Base-by-base conservation (phyloP, 345 rosid species). In the Aethionema arabicum region DNA sequence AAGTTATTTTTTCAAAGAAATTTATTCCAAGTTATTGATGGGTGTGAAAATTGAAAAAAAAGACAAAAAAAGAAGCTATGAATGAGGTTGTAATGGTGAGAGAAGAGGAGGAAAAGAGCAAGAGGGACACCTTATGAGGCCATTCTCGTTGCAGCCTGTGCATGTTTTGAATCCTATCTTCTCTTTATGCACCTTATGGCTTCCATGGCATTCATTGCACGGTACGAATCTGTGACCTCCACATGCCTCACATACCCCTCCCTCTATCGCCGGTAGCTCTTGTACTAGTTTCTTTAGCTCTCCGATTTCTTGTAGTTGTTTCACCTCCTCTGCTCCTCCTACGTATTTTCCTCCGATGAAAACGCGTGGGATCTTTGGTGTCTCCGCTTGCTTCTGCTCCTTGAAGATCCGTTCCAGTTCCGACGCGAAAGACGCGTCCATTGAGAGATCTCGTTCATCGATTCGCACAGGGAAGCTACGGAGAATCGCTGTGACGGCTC, bases 261-360 rank as follows among this genome's bases (percentile, higher is more conserved):
- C 41, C n/a, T 81, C 86, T 5, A 70, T 75, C n/a, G 50, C 65
- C 0, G 93, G 79, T 38, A 83, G 49, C 40, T 89, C 86, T 56
- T 83, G 83, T 11, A 89, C 73, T 3, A 85, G 43, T 73, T 84
- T 87, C 90, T 84, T 89, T 44, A 92, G 88, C 78, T 89, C 95
- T 2, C 98, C 97, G 4, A 77, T 48, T 82, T 89, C 98, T 80
- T 92, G 77, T 3, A 92, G 76, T 66, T 79, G 83, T 41, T 56
- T 58, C n/a, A 85, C 72, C 77, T 89, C 98, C 62, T 92, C 91
- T 0, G 86, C 96, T 6, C 98, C 96, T 4, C 95, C 98, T 2
- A 92, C 33, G 78, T 87, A 89, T 55, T 82, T 64, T 0, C 98
- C 96, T 4, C 91, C 93, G 39, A 92, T 85, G 52, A 89, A 92